phyloP scores from a whole-genome alignment of 2,329 filamentous ascomycete genomes.

The Colletotrichum falcatum region DNA sequence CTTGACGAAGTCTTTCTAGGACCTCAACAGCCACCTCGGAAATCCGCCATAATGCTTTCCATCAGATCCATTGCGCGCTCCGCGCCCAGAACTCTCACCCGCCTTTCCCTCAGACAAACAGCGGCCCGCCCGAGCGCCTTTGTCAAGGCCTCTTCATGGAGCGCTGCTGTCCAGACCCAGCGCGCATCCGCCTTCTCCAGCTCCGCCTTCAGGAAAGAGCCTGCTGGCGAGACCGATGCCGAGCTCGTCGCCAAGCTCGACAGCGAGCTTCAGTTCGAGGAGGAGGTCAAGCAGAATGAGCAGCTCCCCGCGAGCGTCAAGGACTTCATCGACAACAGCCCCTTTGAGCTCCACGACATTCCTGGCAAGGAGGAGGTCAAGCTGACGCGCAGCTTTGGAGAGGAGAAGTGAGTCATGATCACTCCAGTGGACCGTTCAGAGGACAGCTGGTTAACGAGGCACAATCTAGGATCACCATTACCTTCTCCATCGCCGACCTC shows the following conservation, averaged over 20 bases:
- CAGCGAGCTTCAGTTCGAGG: slow-evolving; percentile 86
- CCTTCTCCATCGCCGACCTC: slow-evolving; percentile 87
- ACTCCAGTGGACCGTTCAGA: background rate
- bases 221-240: slow-evolving; percentile 70
- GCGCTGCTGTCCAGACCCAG: slow-evolving; percentile 53
- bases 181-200: slow-evolving; percentile 63
- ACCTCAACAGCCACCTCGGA: background rate
- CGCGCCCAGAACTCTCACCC: slow-evolving; percentile 72
- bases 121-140: slow-evolving; percentile 62
- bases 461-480: slow-evolving; percentile 75
- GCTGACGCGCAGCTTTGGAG: slow-evolving; percentile 83
- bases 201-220: slow-evolving; percentile 54
- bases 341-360: slow-evolving; percentile 85
- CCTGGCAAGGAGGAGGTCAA: slow-evolving; percentile 89
- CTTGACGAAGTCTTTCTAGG: slow-evolving; percentile 10
- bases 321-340: slow-evolving; percentile 88
- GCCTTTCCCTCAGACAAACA: slow-evolving; percentile 66
- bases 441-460: background rate
- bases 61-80: slow-evolving; percentile 74
- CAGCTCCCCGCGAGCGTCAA: slow-evolving; percentile 82
- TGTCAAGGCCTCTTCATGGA: slow-evolving; percentile 56
- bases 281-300: slow-evolving; percentile 79
- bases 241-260: slow-evolving; percentile 90
- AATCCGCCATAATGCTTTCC: slow-evolving; percentile 71
- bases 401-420: slow-evolving; percentile 79